Base-by-base conservation (phyloP, 139 green algal species). In the Chlamydomonas sphaeroides region DNA sequence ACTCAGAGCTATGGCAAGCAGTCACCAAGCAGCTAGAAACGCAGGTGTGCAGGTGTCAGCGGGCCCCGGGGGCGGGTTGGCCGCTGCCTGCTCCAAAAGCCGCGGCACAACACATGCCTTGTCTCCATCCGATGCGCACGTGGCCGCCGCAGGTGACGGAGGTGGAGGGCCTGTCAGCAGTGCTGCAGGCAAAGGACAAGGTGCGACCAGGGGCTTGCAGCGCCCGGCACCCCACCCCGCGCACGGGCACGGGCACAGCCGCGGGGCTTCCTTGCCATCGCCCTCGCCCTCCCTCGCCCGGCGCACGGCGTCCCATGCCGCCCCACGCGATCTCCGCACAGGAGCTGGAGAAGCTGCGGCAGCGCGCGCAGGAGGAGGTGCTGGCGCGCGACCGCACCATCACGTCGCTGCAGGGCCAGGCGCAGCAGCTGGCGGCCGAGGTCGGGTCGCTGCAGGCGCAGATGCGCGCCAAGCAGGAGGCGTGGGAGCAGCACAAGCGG, bases 401-500 rank as follows among this genome's bases (percentile, higher is more conserved):
- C 5, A 42, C 65, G 26, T 42, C 23, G 18, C n/a, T 73, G 25
- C 42, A 72, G 32, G 41, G 59, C 26, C 74, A 68, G 56, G 38
- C 25, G 14, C 48, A 68, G 26, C 14, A 42, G 26, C 72, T 62
- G 57, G 23, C 39, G 1, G 75, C 61, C 28, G 61, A 82, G 75
- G 30, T 72, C 20, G 62, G 18, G 10, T 15, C 41, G 6, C 74
- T 80, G 49, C 59, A 38, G 32, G 41, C 75, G 53, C 42, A 63
- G 42, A 49, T 82, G 62, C 33, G 25, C 1, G 45, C 41, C 61
- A 63, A 65, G n/a, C 32, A 72, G 62, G 75, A 72, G 45, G 45
- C 75, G 26, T 82, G 75, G 75, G 75, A 63, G 15, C 56, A 82
- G 42, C 75, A 82, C 26, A 82, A 72, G 62, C 23, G 57, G 15